These are phyloP conservation scores for Kazachstania viticola DNA, from an alignment of 805 yeast genomes.

Conservation along the genomic window DNA sequence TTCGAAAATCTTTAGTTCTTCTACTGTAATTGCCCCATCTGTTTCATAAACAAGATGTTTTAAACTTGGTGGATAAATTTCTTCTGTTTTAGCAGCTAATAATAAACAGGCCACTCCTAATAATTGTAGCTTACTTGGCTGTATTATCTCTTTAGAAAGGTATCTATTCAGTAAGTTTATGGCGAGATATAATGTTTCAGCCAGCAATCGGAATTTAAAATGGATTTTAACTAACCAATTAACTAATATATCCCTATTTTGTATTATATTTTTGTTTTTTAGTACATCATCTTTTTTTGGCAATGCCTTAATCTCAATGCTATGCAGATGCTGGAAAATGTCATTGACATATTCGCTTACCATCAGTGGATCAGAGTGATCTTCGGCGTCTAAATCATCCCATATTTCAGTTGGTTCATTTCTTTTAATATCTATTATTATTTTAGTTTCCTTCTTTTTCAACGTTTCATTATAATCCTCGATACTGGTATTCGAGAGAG, in stretches of 20 bases:
- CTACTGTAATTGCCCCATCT: conserved; percentile 67
- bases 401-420: too few relatives aligned
- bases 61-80: conserved; percentile 79
- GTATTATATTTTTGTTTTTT: conserved; percentile 17
- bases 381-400: neutral
- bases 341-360: neutral
- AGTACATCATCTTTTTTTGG: neutral
- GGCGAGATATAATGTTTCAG: conserved; percentile 75
- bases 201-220: conserved; percentile 63
- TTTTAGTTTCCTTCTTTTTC: too few relatives aligned
- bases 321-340: neutral
- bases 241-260: conserved; percentile 57
- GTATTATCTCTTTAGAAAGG: conserved; percentile 46
- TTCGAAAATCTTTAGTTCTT: conserved; percentile 73
- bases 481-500: too few relatives aligned
- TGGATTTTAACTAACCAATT: conserved; percentile 91
- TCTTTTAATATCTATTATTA: too few relatives aligned
- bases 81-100: conserved; percentile 86
- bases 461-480: too few relatives aligned
- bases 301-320: neutral
- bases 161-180: conserved; percentile 79
- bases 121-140: conserved; percentile 66
- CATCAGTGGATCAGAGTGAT: neutral
- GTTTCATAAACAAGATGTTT: conserved; percentile 72
- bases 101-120: conserved; percentile 75